Conservation (phyloP, 345 rosid species). For the Excoecaria cochinchinensis region DNA sequence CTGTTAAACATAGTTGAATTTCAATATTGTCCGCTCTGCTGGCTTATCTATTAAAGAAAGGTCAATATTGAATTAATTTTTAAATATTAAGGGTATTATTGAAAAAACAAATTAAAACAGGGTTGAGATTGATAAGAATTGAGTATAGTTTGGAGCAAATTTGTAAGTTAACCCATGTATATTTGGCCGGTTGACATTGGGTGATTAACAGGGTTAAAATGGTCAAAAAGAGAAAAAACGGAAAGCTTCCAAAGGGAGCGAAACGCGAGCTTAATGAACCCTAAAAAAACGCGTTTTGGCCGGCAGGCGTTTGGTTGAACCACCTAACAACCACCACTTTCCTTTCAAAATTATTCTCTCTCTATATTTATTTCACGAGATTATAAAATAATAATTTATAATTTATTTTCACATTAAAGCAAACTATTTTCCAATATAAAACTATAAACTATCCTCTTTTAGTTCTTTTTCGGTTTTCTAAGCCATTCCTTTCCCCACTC, state of each 20-base stretch:
- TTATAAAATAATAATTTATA: conserved; percentile 6
- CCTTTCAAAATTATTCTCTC: conserved; percentile 45
- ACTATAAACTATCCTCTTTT: conserved; percentile 53
- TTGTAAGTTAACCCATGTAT: not conserved
- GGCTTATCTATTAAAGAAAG: too few species aligned
- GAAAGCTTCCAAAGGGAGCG: conserved; percentile 23
- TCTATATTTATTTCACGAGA: conserved; percentile 13
- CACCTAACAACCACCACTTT: conserved; percentile 90
- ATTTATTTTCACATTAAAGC: conserved; percentile 27
- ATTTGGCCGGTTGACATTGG: conserved; percentile 8
- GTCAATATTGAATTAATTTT: too few species aligned
- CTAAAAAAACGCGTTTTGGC: conserved; percentile 64
- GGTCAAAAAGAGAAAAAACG: conserved; percentile 20
- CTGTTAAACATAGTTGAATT: too few species aligned
- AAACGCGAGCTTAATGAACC: conserved; percentile 35
- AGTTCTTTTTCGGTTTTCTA: conserved; percentile 60
- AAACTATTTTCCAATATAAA: conserved; percentile 49
- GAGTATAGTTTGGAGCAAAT: too few species aligned
- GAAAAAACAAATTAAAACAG: too few species aligned
- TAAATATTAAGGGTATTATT: too few species aligned
- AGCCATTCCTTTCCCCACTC: conserved; percentile 31
- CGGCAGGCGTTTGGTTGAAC: conserved; percentile 95
- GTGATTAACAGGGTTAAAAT: conserved; percentile 11
- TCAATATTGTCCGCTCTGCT: too few species aligned
- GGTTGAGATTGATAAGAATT: too few species aligned